Percentiles rank a stretch among this genome's conserved stretches.
Evolutionary conservation across 1,284 basidiomycete genomes (phyloP).

Genomic region (Cryptococcus sp.): DNA sequence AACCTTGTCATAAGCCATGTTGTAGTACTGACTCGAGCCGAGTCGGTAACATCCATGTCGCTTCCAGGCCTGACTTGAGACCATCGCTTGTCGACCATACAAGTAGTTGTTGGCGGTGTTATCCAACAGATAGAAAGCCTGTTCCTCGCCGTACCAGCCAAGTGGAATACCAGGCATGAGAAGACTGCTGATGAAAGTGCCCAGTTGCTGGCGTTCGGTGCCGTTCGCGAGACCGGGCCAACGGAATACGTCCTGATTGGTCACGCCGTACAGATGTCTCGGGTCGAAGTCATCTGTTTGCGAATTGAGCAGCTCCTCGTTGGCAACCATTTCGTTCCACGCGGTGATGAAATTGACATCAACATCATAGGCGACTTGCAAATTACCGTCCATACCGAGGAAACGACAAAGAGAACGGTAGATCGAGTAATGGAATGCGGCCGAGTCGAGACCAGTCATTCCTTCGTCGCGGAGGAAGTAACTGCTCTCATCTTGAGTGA

Average conservation of each 20-base stretch:
- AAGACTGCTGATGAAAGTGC: slow-evolving; percentile 72
- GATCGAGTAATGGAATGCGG: slow-evolving; percentile 88
- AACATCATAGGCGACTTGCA: slow-evolving; percentile 81
- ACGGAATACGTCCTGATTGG: slow-evolving; percentile 89
- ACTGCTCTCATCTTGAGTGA: slow-evolving; percentile 62
- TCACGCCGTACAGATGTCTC: slow-evolving; percentile 81
- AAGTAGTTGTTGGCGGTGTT: slow-evolving; percentile 83
- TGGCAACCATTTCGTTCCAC: slow-evolving; percentile 86
- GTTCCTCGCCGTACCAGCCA: slow-evolving; percentile 86
- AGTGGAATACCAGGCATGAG: slow-evolving; percentile 85
- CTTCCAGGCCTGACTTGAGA: slow-evolving; percentile 79
- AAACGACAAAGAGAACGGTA: slow-evolving; percentile 81
- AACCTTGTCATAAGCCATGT: slow-evolving; percentile 77
- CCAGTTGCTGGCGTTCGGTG: slow-evolving; percentile 70
- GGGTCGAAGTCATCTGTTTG: slow-evolving; percentile 70
- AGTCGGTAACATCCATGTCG: slow-evolving; percentile 86
- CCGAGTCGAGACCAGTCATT: slow-evolving; percentile 68
- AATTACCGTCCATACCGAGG: slow-evolving; percentile 89
- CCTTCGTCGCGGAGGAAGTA: slow-evolving; percentile 74
- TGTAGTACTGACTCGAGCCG: slow-evolving; percentile 85
- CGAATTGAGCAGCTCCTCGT: slow-evolving; percentile 81
- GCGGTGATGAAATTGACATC: slow-evolving; percentile 76
- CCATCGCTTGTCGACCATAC: slow-evolving; percentile 84
- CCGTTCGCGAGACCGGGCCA: slow-evolving; percentile 86
- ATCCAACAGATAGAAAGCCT: slow-evolving; percentile 78